Conservation (phyloP, 495 filamentous ascomycete species). For the Neurospora sp. region DNA sequence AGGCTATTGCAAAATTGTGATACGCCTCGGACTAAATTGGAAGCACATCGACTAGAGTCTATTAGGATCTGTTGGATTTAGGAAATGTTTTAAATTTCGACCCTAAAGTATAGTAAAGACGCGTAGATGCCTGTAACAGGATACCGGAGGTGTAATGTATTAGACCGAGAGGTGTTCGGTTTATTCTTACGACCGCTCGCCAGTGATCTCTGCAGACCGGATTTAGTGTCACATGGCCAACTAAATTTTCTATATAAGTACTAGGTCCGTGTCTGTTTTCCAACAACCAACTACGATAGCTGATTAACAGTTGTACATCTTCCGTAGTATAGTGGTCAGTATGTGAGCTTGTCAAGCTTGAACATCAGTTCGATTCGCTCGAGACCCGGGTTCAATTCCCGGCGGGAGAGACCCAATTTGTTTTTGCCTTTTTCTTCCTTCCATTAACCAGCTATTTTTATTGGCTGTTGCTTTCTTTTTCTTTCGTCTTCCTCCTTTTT, state of each 20-base stretch:
- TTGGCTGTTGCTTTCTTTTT: background rate
- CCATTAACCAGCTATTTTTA: background rate
- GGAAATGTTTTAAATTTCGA: too few species aligned
- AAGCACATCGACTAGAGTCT: too few species aligned
- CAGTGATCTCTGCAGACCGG: background rate
- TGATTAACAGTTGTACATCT: background rate
- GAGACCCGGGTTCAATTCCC: too few species aligned
- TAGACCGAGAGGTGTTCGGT: too few species aligned
- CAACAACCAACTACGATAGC: background rate
- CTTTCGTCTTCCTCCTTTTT: background rate
- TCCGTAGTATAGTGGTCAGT: background rate
- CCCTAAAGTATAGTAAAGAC: too few species aligned
- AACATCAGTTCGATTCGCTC: too few species aligned
- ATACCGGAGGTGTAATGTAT: too few species aligned
- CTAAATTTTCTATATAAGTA: background rate
- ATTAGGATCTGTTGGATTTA: too few species aligned
- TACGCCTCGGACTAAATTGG: too few species aligned
- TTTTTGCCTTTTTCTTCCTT: background rate
- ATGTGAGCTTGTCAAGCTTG: background rate
- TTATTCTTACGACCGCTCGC: too few species aligned
- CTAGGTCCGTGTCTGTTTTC: rapidly evolving
- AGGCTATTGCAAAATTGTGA: too few species aligned
- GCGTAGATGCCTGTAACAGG: too few species aligned
- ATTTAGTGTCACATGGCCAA: background rate
- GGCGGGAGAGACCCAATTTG: background rate